Conservation (phyloP, 1,284 basidiomycete species). For the Boletus sp. region DNA sequence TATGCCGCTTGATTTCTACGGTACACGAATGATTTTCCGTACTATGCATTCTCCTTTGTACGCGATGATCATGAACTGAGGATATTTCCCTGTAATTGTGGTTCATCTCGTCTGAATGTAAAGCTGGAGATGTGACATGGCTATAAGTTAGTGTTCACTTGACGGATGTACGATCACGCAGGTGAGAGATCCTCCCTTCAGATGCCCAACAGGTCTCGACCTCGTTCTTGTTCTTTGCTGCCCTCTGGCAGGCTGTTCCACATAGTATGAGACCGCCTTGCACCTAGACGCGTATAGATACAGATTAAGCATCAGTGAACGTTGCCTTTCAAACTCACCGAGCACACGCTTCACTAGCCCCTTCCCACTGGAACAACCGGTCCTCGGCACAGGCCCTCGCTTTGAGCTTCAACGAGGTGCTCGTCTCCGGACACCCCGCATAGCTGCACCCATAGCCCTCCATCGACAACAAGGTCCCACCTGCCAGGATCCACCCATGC, state of each 20-base stretch:
- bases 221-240: neutral
- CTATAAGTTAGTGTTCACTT: too few relatives aligned
- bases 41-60: neutral
- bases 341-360: neutral
- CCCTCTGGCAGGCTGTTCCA: neutral
- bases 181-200: too few relatives aligned
- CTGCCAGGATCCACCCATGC: neutral
- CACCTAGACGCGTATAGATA: neutral
- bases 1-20: neutral
- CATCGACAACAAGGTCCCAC: neutral
- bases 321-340: neutral
- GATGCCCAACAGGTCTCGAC: too few relatives aligned
- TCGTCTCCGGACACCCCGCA: neutral
- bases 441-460: neutral
- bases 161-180: neutral
- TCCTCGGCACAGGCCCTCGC: neutral
- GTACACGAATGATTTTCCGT: neutral
- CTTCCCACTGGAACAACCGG: neutral
- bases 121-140: too few relatives aligned
- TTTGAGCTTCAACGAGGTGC: neutral
- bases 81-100: too few relatives aligned
- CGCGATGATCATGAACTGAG: neutral
- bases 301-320: too few relatives aligned
- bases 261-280: neutral
- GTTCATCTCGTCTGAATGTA: too few relatives aligned